Base-by-base conservation (phyloP, 164 flowering plant genomes). In the Akebia trifoliata region DNA sequence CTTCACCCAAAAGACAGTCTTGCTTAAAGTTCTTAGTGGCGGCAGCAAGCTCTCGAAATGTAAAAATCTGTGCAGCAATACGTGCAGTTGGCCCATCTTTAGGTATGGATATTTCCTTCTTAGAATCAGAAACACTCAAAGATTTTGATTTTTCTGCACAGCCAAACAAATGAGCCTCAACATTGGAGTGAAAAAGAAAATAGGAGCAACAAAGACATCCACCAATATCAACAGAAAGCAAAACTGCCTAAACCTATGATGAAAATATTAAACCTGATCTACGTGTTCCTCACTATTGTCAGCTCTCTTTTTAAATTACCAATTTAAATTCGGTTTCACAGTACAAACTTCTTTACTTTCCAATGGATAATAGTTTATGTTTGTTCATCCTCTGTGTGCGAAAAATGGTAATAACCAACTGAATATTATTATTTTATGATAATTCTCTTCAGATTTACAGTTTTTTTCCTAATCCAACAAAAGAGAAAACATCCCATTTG, bases 21-120 rank as follows among this genome's bases (percentile, higher is more conserved):
- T 80, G 84, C 69, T 77, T 75, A 43, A 90, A 90, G 64, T 87
- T 87, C 72, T 81, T 80, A 20, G 97, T 90, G 29, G 97, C 90
- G 39, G 82, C 70, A 42, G 90, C 95, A 61, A 90, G 92, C 71
- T 87, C 95, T 36, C 82, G 66, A 57, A 85, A 90, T 37, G 87
- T 78, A 77, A 90, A 90, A 34, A 85, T 85, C 47, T 90, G 88
- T 8, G 91, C 97, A 54, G 92, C 87, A 66, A 86, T 90, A 72
- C 84, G 67, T 26, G 84, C 68, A 6, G 83, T 76, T 52, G 79
- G 59, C 36, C 78, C 83, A 60, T 82, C 89, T 59, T 80, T 83
- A 9, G 81, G 63, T 65, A 72, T 54, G 15, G 68, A 6, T 6
- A 52, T 56, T 58, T 84, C 87, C 73, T 83, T 86, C 78, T 80